Percentiles rank a stretch among this genome's conserved stretches.
phyloP scores from a whole-genome alignment of 2,329 filamentous ascomycete genomes.

The Hymenoscyphus fraxineus region DNA sequence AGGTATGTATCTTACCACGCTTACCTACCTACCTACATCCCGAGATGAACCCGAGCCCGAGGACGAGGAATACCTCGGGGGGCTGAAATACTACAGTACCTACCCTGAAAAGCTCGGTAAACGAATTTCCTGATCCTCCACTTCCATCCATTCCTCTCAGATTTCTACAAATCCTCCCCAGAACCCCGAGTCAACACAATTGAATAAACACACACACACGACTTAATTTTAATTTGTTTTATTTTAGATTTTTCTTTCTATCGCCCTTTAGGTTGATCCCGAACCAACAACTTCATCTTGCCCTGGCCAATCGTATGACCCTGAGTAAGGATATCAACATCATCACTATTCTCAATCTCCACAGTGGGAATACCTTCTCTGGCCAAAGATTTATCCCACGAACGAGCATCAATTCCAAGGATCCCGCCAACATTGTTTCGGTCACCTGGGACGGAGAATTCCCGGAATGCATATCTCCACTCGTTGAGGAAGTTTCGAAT shows the following conservation, averaged over 20 bases:
- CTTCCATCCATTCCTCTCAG: too few relatives aligned
- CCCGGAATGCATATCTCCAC: conserved; percentile 91
- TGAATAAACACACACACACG: not conserved
- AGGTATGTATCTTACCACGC: too few relatives aligned
- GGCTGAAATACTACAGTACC: too few relatives aligned
- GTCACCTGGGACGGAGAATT: conserved; percentile 96
- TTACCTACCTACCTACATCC: too few relatives aligned
- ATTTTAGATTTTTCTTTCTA: conserved; percentile 4
- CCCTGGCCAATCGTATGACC: conserved; percentile 66
- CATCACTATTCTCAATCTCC: conserved; percentile 36
- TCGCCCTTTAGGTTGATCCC: conserved; percentile 41
- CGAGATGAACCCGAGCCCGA: too few relatives aligned
- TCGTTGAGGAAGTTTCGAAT: conserved; percentile 88
- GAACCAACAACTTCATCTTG: conserved; percentile 61
- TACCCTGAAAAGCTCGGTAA: too few relatives aligned
- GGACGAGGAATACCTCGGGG: too few relatives aligned
- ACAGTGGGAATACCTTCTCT: conserved; percentile 40
- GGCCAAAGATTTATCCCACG: conserved; percentile 59
- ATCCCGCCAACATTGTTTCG: conserved; percentile 77
- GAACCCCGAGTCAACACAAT: not conserved
- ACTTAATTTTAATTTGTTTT: conserved; percentile 5
- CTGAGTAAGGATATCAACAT: conserved; percentile 56
- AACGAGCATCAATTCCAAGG: conserved; percentile 62
- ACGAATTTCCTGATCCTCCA: too few relatives aligned
- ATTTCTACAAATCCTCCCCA: too few relatives aligned